These are phyloP conservation scores for Medicago ruthenica DNA, from an alignment of 306 rosid species.

Conservation along the genomic window DNA sequence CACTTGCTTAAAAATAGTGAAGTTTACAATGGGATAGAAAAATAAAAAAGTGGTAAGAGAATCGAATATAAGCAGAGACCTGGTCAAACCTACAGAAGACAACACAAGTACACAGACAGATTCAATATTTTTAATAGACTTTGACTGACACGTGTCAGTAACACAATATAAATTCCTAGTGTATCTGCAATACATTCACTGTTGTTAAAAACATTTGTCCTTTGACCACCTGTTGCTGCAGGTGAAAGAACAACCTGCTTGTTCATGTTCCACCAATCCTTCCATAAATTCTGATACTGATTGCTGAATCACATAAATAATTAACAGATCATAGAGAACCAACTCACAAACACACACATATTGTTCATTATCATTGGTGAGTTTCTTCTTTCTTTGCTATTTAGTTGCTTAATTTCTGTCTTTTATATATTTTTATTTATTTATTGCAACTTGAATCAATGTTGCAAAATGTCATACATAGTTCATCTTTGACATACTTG, in stretches of 20 bases:
- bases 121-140: neutral
- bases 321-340: no score
- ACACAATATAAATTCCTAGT: neutral
- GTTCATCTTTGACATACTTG: conserved; percentile 2
- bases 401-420: no score
- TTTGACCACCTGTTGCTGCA: conserved; percentile 1
- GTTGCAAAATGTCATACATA: conserved; percentile 25
- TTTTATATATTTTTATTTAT: neutral
- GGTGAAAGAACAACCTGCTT: neutral
- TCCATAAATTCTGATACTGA: neutral
- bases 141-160: conserved; percentile 7
- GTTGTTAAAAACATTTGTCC: neutral
- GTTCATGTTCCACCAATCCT: neutral
- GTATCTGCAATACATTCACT: neutral
- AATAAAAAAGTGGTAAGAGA: neutral
- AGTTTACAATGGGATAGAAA: neutral
- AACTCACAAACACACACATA: neutral
- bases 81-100: conserved; percentile 9
- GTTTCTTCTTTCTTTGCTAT: neutral
- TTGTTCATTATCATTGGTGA: conserved; percentile 39
- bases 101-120: neutral
- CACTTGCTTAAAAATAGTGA: neutral
- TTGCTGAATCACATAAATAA: neutral
- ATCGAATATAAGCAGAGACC: neutral
- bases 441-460: neutral